Percentiles rank a stretch among this genome's conserved stretches.
Conservation (phyloP, 2,329 filamentous ascomycete genomes). For the Fusarium ambrosium region DNA sequence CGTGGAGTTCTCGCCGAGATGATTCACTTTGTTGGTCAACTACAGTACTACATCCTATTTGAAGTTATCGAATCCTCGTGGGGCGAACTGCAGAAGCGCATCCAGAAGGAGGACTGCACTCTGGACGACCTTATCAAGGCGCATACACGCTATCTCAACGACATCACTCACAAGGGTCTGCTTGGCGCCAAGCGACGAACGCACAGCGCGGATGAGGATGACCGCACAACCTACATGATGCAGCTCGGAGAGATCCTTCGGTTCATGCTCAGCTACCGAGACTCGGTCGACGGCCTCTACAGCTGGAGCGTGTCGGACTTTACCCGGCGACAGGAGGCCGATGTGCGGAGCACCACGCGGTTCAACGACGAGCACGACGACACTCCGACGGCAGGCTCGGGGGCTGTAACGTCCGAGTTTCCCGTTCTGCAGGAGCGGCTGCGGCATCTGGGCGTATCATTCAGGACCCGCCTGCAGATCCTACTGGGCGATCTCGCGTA, state of each 20-base stretch:
- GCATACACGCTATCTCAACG: conserved; percentile 89
- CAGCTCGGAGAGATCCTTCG: conserved; percentile 94
- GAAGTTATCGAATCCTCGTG: conserved; percentile 98
- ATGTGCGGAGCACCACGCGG: conserved; percentile 77
- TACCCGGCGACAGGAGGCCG: conserved; percentile 87
- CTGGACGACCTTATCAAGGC: conserved; percentile 95
- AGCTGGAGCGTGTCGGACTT: conserved; percentile 96
- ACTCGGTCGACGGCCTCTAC: conserved; percentile 93
- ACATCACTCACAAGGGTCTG: conserved; percentile 96
- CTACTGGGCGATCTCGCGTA: conserved; percentile 91
- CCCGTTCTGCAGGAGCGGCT: conserved; percentile 82
- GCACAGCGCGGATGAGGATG: conserved; percentile 69
- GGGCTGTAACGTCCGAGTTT: conserved; percentile 75
- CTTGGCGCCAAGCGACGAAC: conserved; percentile 76
- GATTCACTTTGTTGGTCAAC: conserved; percentile 97
- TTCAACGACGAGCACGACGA: conserved; percentile 45
- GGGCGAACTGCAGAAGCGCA: conserved; percentile 87
- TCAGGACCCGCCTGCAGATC: conserved; percentile 81
- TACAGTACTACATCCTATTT: conserved; percentile 98
- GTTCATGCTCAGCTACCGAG: conserved; percentile 93
- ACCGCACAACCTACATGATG: conserved; percentile 82
- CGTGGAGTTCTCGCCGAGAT: conserved; percentile 93
- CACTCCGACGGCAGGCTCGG: conserved; percentile 50
- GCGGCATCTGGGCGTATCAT: conserved; percentile 78
- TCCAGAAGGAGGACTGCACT: conserved; percentile 88